Evolutionary conservation across 495 filamentous ascomycete species (phyloP).

Genomic region (Pseudomonodictys pantanalensis): DNA sequence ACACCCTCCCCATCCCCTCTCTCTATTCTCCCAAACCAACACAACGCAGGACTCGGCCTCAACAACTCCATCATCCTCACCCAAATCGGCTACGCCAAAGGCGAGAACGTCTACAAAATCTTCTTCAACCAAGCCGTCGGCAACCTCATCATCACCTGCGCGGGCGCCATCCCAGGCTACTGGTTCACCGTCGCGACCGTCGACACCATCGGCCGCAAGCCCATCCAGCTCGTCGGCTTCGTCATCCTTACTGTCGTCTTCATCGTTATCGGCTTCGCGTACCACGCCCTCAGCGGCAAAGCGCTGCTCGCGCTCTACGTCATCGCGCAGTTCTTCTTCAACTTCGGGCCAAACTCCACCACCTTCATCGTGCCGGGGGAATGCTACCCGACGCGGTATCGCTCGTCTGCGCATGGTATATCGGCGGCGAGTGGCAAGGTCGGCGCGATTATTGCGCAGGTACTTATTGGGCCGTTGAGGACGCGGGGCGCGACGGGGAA

Average conservation of each 20-base stretch:
- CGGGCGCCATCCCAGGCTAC: constrained; percentile 41
- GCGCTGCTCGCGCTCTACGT: constrained; percentile 69
- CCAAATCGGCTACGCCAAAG: constrained; percentile 32
- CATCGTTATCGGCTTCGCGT: constrained; percentile 37
- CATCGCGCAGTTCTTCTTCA: constrained; percentile 83
- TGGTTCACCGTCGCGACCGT: constrained; percentile 40
- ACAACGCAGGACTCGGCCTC: constrained; percentile 3
- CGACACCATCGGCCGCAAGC: constrained; percentile 40
- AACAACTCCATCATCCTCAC: constrained; percentile 33
- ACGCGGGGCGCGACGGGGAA: constrained; percentile 12
- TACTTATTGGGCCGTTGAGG: constrained; percentile 42
- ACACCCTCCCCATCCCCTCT: neutral
- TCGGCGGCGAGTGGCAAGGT: no score
- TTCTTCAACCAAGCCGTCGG: constrained; percentile 38
- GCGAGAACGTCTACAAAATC: constrained; percentile 33
- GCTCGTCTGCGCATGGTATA: no score
- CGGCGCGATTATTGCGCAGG: constrained; percentile 55
- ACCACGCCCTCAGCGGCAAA: constrained; percentile 30
- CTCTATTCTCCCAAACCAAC: neutral
- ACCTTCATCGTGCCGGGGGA: no score
- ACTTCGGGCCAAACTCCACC: no score
- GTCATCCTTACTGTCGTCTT: constrained; percentile 37
- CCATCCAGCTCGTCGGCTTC: constrained; percentile 40
- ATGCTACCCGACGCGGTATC: no score
- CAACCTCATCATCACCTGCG: constrained; percentile 39